Conservation (phyloP, 306 rosid genomes). For the Neltuma alba region DNA sequence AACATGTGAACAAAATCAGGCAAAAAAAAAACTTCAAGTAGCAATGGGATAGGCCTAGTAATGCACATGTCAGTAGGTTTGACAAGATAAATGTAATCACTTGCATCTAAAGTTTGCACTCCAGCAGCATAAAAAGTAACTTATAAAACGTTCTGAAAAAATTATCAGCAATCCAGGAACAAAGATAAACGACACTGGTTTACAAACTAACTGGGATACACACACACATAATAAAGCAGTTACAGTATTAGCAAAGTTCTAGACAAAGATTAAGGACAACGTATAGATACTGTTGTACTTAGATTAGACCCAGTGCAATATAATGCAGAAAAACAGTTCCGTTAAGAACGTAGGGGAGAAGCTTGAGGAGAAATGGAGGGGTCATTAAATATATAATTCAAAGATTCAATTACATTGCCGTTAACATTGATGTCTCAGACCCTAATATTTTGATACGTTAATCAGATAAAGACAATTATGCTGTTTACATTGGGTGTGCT, state of each 20-base stretch:
- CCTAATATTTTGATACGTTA: background rate
- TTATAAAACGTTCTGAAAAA: background rate
- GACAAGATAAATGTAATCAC: background rate
- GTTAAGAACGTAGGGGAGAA: background rate
- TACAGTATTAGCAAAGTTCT: background rate
- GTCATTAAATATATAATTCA: background rate
- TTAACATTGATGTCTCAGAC: background rate
- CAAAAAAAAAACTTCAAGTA: slow-evolving; percentile 29
- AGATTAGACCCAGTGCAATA: background rate
- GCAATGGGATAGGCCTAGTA: slow-evolving; percentile 11
- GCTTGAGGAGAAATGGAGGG: background rate
- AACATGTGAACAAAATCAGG: slow-evolving; percentile 29
- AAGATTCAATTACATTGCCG: background rate
- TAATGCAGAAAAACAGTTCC: background rate
- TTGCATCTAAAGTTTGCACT: background rate
- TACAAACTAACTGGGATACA: background rate
- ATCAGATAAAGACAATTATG: background rate
- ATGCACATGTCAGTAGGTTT: background rate
- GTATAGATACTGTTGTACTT: background rate
- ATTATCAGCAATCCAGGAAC: background rate
- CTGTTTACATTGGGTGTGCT: background rate
- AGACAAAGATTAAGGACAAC: background rate
- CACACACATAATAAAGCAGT: background rate
- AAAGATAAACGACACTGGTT: background rate
- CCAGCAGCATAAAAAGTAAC: background rate